Percentiles rank a stretch among this genome's conserved stretches.
phyloP scores from a whole-genome alignment of 108 stramenopile species.

The Cyclotella baltica region DNA sequence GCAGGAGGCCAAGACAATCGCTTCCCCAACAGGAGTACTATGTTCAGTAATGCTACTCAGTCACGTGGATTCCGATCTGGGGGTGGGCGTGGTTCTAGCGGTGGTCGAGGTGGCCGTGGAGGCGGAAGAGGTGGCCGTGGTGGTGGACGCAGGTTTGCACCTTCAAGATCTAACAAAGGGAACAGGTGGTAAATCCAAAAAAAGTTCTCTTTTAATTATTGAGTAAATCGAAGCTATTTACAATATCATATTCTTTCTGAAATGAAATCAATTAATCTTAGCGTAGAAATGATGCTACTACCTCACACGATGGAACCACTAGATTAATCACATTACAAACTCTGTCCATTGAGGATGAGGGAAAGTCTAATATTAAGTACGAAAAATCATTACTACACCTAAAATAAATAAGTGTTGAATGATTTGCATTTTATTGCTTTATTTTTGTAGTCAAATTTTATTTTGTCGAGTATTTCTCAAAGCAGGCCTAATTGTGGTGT shows the following conservation, averaged over 20 bases:
- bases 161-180: slow-evolving; percentile 26
- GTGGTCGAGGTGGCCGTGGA: slow-evolving; percentile 38
- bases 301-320: too few relatives aligned
- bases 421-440: too few relatives aligned
- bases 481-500: too few relatives aligned
- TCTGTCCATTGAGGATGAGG: too few relatives aligned
- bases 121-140: slow-evolving; percentile 52
- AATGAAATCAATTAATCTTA: not conserved
- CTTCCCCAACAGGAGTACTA: slow-evolving; percentile 27
- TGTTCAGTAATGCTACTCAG: slow-evolving; percentile 21
- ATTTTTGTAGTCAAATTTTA: too few relatives aligned
- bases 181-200: slow-evolving; percentile 40
- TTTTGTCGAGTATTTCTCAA: too few relatives aligned
- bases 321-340: too few relatives aligned
- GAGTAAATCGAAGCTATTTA: not conserved
- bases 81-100: slow-evolving; percentile 38
- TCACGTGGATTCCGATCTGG: slow-evolving; percentile 48
- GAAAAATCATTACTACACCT: too few relatives aligned
- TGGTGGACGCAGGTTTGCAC: slow-evolving; percentile 34
- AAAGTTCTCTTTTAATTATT: not conserved
- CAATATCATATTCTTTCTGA: not conserved
- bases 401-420: too few relatives aligned
- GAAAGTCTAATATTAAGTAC: too few relatives aligned
- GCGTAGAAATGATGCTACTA: too few relatives aligned
- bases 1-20: slow-evolving; percentile 56